Percentiles rank a stretch among this genome's conserved stretches.
These are phyloP conservation scores for Cucurbita ficifolia DNA, from an alignment of 306 rosid genomes.

Conservation along the genomic window DNA sequence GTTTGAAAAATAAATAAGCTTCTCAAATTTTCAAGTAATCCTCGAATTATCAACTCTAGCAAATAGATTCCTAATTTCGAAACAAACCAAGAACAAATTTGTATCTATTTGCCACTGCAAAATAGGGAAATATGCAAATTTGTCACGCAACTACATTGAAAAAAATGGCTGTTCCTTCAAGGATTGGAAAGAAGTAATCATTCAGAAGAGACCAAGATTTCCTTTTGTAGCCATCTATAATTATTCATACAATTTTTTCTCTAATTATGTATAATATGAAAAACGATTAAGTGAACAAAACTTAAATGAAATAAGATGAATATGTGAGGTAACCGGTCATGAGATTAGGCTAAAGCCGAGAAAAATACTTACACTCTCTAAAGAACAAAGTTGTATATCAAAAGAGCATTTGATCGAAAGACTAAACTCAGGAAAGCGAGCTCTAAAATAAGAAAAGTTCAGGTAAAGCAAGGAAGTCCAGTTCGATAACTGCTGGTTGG, in stretches of 20 bases:
- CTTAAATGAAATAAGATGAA: too few relatives aligned
- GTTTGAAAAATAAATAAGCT: neutral
- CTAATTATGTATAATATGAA: neutral
- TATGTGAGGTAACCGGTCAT: too few relatives aligned
- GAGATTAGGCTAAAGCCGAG: neutral
- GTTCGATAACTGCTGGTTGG: too few relatives aligned
- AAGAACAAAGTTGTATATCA: too few relatives aligned
- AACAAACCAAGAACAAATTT: neutral
- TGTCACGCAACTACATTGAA: slow-evolving; percentile 1
- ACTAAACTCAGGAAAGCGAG: too few relatives aligned
- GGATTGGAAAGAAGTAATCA: neutral
- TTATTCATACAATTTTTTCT: too few relatives aligned
- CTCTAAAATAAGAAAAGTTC: too few relatives aligned
- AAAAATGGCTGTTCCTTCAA: neutral
- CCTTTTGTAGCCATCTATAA: too few relatives aligned
- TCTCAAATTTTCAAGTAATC: too few relatives aligned
- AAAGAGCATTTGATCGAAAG: too few relatives aligned
- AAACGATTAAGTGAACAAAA: neutral
- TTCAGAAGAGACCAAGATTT: neutral
- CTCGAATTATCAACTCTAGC: neutral
- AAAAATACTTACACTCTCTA: too few relatives aligned
- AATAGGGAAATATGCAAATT: neutral
- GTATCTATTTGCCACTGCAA: neutral
- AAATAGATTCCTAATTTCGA: neutral
- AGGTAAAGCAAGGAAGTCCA: too few relatives aligned